Conservation (phyloP, 2,329 filamentous ascomycete genomes). For the Dendryphion nanum region DNA sequence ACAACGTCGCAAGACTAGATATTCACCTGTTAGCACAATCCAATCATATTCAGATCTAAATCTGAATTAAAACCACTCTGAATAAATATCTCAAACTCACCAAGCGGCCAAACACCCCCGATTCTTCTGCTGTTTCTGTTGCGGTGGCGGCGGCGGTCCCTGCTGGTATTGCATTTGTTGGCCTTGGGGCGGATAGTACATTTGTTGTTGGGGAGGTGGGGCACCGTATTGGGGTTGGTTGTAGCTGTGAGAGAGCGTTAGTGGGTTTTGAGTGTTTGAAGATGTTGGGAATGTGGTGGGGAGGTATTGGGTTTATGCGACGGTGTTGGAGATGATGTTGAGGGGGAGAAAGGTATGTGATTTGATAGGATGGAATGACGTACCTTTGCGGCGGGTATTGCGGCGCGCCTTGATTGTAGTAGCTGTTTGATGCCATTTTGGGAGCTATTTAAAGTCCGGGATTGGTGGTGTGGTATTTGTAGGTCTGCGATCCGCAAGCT, state of each 20-base stretch:
- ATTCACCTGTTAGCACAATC: too few relatives aligned
- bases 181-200: constrained; percentile 26
- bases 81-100: constrained; percentile 35
- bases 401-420: constrained; percentile 34
- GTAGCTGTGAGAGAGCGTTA: constrained; percentile 14
- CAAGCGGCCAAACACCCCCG: constrained; percentile 32
- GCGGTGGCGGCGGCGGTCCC: constrained; percentile 44
- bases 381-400: constrained; percentile 40
- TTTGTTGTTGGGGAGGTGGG: constrained; percentile 25
- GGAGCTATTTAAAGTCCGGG: too few relatives aligned
- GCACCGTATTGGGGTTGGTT: constrained; percentile 16
- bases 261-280: too few relatives aligned
- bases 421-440: constrained; percentile 38
- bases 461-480: too few relatives aligned
- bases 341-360: neutral
- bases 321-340: too few relatives aligned
- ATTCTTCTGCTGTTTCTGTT: constrained; percentile 48
- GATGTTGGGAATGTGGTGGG: too few relatives aligned
- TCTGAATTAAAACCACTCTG: neutral
- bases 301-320: too few relatives aligned
- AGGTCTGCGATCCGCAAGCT: too few relatives aligned
- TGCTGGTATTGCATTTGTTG: constrained; percentile 52
- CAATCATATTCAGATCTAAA: too few relatives aligned
- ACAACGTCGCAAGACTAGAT: constrained; percentile 43
- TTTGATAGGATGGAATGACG: constrained; percentile 4